Base-by-base conservation (phyloP, 345 rosid species). In the Raphanus raphanistrum region DNA sequence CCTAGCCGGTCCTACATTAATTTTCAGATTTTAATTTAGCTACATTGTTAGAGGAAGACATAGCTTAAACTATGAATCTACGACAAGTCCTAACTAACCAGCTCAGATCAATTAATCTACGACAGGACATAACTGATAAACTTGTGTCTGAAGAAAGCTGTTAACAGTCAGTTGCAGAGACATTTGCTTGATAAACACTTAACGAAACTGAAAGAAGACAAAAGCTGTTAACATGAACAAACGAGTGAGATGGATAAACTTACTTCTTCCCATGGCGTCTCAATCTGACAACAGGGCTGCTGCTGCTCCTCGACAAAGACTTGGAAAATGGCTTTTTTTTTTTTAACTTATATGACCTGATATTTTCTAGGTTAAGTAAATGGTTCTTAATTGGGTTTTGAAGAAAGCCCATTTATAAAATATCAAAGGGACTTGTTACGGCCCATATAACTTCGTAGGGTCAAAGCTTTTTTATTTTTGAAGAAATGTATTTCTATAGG, bases 231-330 rank as follows among this genome's bases (percentile, higher is more conserved):
- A 41, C 48, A 41, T 41, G 48, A 45, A 11, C n/a, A 12, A 43
- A 11, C 50, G 50, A 48, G 55, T n/a, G 45, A 57, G 74, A 61
- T 26, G 0, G 50, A 45, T n/a, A 62, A 27, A 72, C 89, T 81
- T 65, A 87, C 90, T 84, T 62, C 90, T 78, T 60, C 90, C 90
- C 90, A 87, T 87, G 81, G 79, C 88, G 82, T n/a, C 71, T 36
- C 21, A 0, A 76, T 35, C 70, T 8, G 31, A 52, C 52, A 15
- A 61, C 70, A 60, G 61, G 78, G 78, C 82, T 67, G 21, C 21
- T 21, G 41, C 48, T 9, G 48, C 48, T 10, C 5, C 75, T 50
- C 29, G 61, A 62, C 26, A 15, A n/a, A 61, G 3, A 15, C 63
- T 55, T n/a, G 31, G 31, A 28, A 28, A 28, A 4, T 28, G 31